phyloP scores from a whole-genome alignment of 179 eudicot species.

The Vitellaria paradoxa region DNA sequence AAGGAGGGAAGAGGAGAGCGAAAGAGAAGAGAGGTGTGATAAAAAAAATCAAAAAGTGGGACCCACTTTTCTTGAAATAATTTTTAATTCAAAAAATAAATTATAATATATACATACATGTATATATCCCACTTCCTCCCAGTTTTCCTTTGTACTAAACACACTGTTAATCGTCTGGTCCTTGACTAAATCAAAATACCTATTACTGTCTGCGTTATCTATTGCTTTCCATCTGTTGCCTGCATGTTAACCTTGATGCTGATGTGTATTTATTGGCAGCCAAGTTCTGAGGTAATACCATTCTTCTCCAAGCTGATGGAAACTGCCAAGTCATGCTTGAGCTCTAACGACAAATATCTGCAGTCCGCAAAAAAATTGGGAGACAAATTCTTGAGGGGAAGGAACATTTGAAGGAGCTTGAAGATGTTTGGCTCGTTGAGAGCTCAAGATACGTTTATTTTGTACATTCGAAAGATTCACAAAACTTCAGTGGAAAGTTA shows the following conservation, averaged over 20 bases:
- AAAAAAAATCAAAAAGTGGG: too few relatives aligned
- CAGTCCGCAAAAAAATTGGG: conserved; percentile 37
- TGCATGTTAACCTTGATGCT: background rate
- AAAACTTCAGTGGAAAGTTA: background rate
- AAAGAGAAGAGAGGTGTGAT: too few relatives aligned
- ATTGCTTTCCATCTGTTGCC: background rate
- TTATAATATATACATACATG: too few relatives aligned
- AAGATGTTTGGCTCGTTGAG: background rate
- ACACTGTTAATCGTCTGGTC: background rate
- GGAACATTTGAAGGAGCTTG: conserved; percentile 1
- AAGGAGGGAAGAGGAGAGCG: too few relatives aligned
- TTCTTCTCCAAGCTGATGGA: conserved; percentile 55
- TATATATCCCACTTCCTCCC: too few relatives aligned
- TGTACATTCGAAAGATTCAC: background rate
- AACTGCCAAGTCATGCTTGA: conserved; percentile 48
- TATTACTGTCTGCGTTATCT: background rate
- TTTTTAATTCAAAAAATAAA: too few relatives aligned
- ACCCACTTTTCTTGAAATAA: too few relatives aligned
- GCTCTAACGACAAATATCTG: conserved; percentile 39
- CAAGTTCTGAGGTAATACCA: conserved; percentile 25
- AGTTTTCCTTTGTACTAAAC: too few relatives aligned
- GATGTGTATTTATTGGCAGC: conserved; percentile 26
- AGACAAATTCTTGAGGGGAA: conserved; percentile 6
- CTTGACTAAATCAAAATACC: background rate
- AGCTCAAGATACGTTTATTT: background rate